Evolutionary conservation across 2,329 filamentous ascomycete species (phyloP).

Genomic region (Fusarium compactum): DNA sequence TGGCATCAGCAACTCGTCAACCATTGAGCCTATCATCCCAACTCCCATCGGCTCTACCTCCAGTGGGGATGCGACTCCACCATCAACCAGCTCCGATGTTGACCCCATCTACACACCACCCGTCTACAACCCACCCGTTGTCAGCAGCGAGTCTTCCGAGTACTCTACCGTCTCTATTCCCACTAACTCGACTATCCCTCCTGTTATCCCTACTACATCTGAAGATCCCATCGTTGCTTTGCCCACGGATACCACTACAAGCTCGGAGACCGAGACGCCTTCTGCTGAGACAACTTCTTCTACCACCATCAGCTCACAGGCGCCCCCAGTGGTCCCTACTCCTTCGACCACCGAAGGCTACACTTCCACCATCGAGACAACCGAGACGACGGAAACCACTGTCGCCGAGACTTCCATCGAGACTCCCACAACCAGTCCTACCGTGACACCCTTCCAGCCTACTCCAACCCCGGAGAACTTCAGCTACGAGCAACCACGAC

Average conservation of each 20-base stretch:
- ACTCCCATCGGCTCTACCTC: constrained; percentile 1
- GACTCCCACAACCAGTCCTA: constrained; percentile 6
- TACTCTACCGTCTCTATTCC: neutral
- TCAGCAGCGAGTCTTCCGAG: constrained; percentile 21
- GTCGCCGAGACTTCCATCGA: neutral
- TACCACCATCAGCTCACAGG: neutral
- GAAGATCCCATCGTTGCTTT: neutral
- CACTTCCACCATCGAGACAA: neutral
- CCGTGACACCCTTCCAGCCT: constrained; percentile 22
- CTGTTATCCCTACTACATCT: constrained; percentile 3
- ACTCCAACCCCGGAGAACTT: constrained; percentile 14
- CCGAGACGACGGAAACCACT: neutral
- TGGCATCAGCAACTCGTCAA: constrained; percentile 21
- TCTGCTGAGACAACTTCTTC: constrained; percentile 11
- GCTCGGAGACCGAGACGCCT: constrained; percentile 6
- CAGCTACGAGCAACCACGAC: constrained; percentile 1
- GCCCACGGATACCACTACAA: constrained; percentile 9
- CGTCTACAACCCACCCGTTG: constrained; percentile 10
- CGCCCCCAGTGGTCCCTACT: neutral
- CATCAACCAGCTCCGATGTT: constrained; percentile 5
- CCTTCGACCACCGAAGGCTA: neutral
- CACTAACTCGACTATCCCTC: constrained; percentile 24
- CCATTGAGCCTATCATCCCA: constrained; percentile 9
- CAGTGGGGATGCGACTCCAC: neutral
- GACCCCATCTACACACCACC: constrained; percentile 26